Percentiles rank a stretch among this genome's conserved stretches.
phyloP scores from a whole-genome alignment of 2,329 filamentous ascomycete genomes.

The Phialophora expanda region DNA sequence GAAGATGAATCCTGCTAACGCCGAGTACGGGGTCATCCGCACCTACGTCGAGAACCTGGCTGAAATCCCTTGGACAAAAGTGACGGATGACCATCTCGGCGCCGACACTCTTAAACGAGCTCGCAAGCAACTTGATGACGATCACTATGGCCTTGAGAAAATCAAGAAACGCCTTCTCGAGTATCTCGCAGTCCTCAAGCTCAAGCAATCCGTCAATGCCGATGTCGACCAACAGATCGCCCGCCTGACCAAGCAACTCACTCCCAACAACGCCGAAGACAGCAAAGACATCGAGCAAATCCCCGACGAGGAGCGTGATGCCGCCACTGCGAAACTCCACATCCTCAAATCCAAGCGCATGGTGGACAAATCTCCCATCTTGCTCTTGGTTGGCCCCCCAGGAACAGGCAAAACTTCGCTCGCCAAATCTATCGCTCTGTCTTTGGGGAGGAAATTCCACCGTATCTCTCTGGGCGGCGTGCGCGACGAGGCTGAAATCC shows the following conservation, averaged over 20 bases:
- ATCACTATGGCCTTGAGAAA: constrained; percentile 94
- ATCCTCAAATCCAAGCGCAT: constrained; percentile 80
- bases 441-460: constrained; percentile 93
- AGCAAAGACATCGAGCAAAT: constrained; percentile 55
- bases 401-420: constrained; percentile 96
- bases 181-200: constrained; percentile 91
- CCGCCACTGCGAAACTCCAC: constrained; percentile 68
- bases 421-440: constrained; percentile 88
- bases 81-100: constrained; percentile 84
- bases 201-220: constrained; percentile 90
- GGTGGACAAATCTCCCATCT: constrained; percentile 93
- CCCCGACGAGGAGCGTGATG: constrained; percentile 55
- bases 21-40: constrained; percentile 90
- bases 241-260: constrained; percentile 56
- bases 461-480: constrained; percentile 95
- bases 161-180: constrained; percentile 96
- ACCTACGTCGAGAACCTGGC: constrained; percentile 93
- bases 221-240: constrained; percentile 78
- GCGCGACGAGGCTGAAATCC: constrained; percentile 93
- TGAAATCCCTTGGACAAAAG: constrained; percentile 88
- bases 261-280: constrained; percentile 36
- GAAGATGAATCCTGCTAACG: constrained; percentile 95
- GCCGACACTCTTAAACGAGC: constrained; percentile 77
- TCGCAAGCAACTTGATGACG: constrained; percentile 87
- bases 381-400: constrained; percentile 89